These are phyloP conservation scores for Coemansia sp. DNA, from an alignment of 192 early-diverging fungal species.

Conservation along the genomic window DNA sequence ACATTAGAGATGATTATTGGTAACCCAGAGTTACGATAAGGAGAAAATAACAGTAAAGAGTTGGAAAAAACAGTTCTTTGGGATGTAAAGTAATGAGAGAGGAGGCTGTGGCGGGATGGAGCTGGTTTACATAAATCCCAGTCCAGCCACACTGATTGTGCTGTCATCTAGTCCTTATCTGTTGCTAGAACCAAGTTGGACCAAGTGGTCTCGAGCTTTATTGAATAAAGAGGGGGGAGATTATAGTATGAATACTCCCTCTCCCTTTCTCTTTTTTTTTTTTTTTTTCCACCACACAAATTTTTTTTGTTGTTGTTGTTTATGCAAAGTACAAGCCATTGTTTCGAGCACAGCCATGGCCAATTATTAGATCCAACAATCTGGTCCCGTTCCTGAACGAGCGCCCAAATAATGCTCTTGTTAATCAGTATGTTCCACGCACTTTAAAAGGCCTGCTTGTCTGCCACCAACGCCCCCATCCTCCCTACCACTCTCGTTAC, in stretches of 20 bases:
- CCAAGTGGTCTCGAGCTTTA: not conserved
- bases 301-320: not conserved
- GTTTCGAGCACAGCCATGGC: not conserved
- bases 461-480: not conserved
- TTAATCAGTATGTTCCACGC: not conserved
- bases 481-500: not conserved
- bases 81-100: too few relatives aligned
- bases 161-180: not conserved
- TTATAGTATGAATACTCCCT: not conserved
- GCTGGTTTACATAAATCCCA: constrained; percentile 7
- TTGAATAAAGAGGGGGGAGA: not conserved
- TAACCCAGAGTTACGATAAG: not conserved
- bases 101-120: not conserved
- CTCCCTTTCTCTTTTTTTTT: not conserved
- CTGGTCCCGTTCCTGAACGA: not conserved
- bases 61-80: not conserved
- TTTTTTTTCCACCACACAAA: too few relatives aligned
- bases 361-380: not conserved
- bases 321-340: not conserved
- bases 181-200: not conserved
- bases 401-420: not conserved
- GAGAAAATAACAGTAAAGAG: not conserved
- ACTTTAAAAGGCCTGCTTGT: not conserved
- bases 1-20: not conserved
- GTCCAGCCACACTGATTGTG: not conserved